Percentiles rank a stretch among this genome's conserved stretches.
Evolutionary conservation across 495 filamentous ascomycete species (phyloP).

Genomic region (Penicillium paradoxum): DNA sequence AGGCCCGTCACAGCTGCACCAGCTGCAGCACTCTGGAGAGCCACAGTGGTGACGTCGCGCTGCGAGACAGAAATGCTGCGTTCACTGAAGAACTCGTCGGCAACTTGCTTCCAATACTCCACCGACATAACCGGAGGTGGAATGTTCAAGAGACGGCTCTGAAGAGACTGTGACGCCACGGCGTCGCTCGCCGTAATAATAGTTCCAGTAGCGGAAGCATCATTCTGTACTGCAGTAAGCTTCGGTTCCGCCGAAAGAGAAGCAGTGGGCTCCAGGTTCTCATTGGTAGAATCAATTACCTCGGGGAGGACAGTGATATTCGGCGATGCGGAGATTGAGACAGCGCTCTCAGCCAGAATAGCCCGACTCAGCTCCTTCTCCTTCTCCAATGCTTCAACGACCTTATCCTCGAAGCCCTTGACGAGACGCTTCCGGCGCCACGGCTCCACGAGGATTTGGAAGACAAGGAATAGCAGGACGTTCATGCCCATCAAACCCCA

Average conservation of each 20-base stretch:
- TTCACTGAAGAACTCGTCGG: constrained; percentile 62
- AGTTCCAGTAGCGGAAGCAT: background rate
- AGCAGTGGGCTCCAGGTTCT: constrained; percentile 3
- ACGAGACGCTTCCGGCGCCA: constrained; percentile 72
- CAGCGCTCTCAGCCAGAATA: constrained; percentile 20
- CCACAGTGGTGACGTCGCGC: constrained; percentile 66
- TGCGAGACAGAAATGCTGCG: constrained; percentile 61
- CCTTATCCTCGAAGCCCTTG: constrained; percentile 10
- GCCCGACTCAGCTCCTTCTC: constrained; percentile 45
- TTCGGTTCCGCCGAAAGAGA: background rate
- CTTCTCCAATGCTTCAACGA: constrained; percentile 65
- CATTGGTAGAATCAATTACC: constrained; percentile 12
- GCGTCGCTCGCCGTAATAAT: background rate
- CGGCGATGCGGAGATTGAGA: constrained; percentile 9
- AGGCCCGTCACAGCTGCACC: constrained; percentile 61
- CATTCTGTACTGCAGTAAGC: background rate
- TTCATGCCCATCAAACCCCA: constrained; percentile 98
- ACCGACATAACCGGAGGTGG: constrained; percentile 21
- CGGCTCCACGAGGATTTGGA: constrained; percentile 91
- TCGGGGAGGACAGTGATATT: constrained; percentile 4
- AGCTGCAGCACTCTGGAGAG: constrained; percentile 65
- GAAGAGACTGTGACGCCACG: constrained; percentile 16
- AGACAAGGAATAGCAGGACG: constrained; percentile 78
- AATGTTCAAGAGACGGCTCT: constrained; percentile 22
- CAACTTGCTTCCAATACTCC: constrained; percentile 46